Evolutionary conservation across 768 basidiomycete genomes (phyloP), one percentile per base, ranked within the genome.

Genomic region (Amanita inopinata): DNA sequence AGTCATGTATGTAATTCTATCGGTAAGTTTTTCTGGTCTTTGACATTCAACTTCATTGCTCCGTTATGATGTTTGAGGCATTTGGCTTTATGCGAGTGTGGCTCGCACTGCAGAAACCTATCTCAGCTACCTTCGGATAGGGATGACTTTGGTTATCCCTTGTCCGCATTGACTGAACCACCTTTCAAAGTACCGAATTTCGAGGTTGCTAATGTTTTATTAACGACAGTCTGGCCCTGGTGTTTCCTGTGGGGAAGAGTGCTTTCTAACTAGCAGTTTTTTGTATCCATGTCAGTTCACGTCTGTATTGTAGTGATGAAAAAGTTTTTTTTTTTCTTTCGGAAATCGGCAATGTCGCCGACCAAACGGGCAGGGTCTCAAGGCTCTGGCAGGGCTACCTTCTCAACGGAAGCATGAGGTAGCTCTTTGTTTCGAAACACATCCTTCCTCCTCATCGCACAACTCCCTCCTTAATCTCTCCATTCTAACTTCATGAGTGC

Each of bases 81-180:
- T 85, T 85, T 86, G 83, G 83, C 83, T 85, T 85, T 84, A 86
- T 51, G 82, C 76, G 66, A 67, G 73, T 60, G 57, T 54, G 70
- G 62, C 75, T 73, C 74, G 78, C 80, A 67, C 61, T 86, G 84
- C 79, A 83, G 83, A 87, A 80, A 77, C 52, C 58, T 70, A 83
- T 75, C 84, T 87, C 84, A 86, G 83, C 83, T 86, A 86, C 84
- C 84, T 87, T 83, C 80, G 75, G 76, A 70, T 66, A 59, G 61
- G 61, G 53, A 63, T 61, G n/a, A 51, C 65, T 63, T 71, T 66
- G 66, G 66, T 56, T 50, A 62, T 56, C 54, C 53, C n/a, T 53
- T 46, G 58, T 59, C 70, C 71, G 74, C 60, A 73, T 51, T 59
- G 42, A 66, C 52, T 63, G 63, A 65, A 47, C 41, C 33, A 45